A percentile compares a stretch with the other conserved stretches of the same genome.
phyloP scores from a whole-genome alignment of 2,329 filamentous ascomycete genomes.

The Fusarium nygamai region DNA sequence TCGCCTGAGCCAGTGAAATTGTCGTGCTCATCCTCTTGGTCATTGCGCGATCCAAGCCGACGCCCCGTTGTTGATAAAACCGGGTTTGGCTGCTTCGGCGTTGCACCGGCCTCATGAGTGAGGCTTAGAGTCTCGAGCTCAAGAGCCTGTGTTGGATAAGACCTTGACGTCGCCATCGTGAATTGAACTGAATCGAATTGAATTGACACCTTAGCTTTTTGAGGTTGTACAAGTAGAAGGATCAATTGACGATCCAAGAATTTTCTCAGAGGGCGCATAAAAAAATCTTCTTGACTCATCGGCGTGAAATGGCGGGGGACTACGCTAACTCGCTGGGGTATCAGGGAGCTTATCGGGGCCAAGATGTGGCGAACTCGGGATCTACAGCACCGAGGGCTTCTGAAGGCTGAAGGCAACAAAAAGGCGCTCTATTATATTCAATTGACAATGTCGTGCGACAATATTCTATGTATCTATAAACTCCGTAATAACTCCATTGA shows the following conservation, averaged over 20 bases:
- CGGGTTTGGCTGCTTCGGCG: slow-evolving; percentile 10
- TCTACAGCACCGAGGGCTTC: background rate
- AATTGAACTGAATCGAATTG: background rate
- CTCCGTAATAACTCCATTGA: background rate
- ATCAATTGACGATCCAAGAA: background rate
- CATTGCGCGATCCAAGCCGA: slow-evolving; percentile 8
- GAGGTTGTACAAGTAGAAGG: background rate
- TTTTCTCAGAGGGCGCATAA: background rate
- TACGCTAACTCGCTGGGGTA: background rate
- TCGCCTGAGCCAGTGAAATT: background rate
- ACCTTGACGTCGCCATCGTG: background rate
- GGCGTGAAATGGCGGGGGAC: background rate
- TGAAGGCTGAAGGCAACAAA: background rate
- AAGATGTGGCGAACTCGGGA: background rate
- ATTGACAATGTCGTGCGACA: background rate
- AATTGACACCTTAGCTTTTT: background rate
- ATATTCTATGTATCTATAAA: background rate
- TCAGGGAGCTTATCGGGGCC: background rate
- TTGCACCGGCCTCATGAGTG: background rate
- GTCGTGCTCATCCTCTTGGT: background rate
- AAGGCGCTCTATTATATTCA: background rate
- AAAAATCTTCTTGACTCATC: slow-evolving; percentile 13
- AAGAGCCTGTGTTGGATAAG: slow-evolving; percentile 5
- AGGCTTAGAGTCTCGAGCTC: slow-evolving; percentile 13
- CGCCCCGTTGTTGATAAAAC: slow-evolving; percentile 7